Conservation (phyloP, 2,329 filamentous ascomycete species). For the Arachnomyces sp. region DNA sequence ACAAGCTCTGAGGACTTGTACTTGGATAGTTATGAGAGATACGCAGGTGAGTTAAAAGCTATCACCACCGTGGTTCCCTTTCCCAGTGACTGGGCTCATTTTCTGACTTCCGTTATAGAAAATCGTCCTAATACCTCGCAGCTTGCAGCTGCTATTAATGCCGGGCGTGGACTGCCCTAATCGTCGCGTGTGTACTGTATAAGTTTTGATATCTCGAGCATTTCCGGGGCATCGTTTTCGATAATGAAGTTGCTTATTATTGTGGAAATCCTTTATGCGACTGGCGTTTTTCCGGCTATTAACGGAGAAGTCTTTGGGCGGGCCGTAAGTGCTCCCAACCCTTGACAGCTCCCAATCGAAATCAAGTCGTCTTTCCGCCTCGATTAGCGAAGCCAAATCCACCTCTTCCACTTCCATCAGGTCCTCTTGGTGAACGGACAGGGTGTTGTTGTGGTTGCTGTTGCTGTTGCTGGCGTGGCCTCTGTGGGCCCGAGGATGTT, state of each 20-base stretch:
- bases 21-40: constrained; percentile 57
- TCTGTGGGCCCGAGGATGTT: constrained; percentile 39
- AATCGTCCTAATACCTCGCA: constrained; percentile 53
- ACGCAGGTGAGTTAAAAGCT: constrained; percentile 41
- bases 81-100: constrained; percentile 6
- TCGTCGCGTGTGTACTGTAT: too few relatives aligned
- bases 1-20: constrained; percentile 60
- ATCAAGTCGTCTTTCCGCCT: constrained; percentile 38
- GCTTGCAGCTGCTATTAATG: constrained; percentile 52
- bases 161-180: constrained; percentile 46
- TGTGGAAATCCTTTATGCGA: too few relatives aligned
- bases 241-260: background rate
- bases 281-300: background rate
- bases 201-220: background rate
- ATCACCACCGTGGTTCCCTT: constrained; percentile 1
- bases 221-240: background rate
- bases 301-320: background rate
- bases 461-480: constrained; percentile 16
- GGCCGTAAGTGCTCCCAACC: too few relatives aligned
- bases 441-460: constrained; percentile 43
- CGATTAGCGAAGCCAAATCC: constrained; percentile 68
- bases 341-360: background rate
- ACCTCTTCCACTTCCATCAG: constrained; percentile 65
- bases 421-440: constrained; percentile 66
- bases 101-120: constrained; percentile 31